Conservation (phyloP, 164 flowering plant species). For the Buxus sempervirens region DNA sequence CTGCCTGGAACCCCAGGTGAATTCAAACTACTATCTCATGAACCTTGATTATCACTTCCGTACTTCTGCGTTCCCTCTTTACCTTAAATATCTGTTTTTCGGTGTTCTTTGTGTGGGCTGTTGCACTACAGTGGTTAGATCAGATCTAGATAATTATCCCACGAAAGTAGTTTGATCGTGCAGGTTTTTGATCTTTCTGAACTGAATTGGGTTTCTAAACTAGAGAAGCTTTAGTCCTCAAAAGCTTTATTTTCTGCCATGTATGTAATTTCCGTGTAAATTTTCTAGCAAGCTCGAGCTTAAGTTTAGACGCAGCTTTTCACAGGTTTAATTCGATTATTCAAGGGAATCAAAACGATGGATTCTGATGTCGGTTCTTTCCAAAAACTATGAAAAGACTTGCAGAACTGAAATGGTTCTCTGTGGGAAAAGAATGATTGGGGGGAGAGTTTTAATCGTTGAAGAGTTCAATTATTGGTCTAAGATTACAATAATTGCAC, state of each 20-base stretch:
- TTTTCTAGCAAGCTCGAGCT: no score
- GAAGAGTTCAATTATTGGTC: constrained; percentile 47
- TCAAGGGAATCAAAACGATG: no score
- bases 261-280: no score
- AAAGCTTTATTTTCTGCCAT: no score
- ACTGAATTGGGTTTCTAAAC: not conserved
- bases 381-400: no score
- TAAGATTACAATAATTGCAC: constrained; percentile 36
- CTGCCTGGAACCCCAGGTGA: constrained; percentile 91
- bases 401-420: constrained; percentile 12
- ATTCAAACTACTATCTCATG: constrained; percentile 10
- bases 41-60: not conserved
- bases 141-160: not conserved
- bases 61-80: not conserved
- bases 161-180: not conserved
- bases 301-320: no score
- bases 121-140: no score
- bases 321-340: no score
- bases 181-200: not conserved
- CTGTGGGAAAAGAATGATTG: constrained; percentile 8
- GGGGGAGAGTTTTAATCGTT: constrained; percentile 12
- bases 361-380: no score
- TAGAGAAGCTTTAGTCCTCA: not conserved
- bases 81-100: not conserved
- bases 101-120: not conserved